phyloP scores from a whole-genome alignment of 768 basidiomycete species.

The Panellus pusillus region DNA sequence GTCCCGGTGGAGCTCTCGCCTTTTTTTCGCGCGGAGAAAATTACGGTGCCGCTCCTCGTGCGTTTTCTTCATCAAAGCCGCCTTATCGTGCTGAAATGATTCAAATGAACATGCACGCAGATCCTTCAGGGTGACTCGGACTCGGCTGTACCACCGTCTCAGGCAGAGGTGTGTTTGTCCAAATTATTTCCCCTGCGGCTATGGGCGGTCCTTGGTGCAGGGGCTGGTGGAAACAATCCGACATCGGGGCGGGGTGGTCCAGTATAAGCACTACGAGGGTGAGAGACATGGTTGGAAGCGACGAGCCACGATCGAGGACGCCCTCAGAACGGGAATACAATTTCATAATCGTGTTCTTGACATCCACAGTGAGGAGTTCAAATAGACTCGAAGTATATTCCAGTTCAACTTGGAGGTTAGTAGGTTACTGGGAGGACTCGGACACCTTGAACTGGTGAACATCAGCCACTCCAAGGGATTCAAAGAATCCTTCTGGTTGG shows the following conservation, averaged over 20 bases:
- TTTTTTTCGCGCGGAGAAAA: constrained; percentile 58
- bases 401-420: too few relatives aligned
- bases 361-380: background rate
- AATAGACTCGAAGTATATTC: too few relatives aligned
- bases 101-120: constrained; percentile 30
- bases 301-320: constrained; percentile 52
- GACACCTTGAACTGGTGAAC: too few relatives aligned
- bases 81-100: background rate
- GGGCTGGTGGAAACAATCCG: constrained; percentile 54
- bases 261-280: constrained; percentile 61
- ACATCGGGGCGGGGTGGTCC: constrained; percentile 49
- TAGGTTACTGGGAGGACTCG: too few relatives aligned
- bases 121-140: constrained; percentile 70
- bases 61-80: constrained; percentile 23
- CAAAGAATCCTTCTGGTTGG: too few relatives aligned
- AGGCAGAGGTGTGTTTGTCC: constrained; percentile 42
- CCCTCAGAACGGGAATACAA: constrained; percentile 50
- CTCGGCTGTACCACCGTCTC: constrained; percentile 64
- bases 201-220: background rate
- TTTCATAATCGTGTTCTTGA: constrained; percentile 54
- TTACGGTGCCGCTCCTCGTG: constrained; percentile 64
- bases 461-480: too few relatives aligned
- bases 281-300: constrained; percentile 69
- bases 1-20: constrained; percentile 64
- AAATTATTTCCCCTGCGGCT: background rate